Base-by-base conservation (phyloP, 176 grass and related monocot genomes). In the Eleusine coracana region DNA sequence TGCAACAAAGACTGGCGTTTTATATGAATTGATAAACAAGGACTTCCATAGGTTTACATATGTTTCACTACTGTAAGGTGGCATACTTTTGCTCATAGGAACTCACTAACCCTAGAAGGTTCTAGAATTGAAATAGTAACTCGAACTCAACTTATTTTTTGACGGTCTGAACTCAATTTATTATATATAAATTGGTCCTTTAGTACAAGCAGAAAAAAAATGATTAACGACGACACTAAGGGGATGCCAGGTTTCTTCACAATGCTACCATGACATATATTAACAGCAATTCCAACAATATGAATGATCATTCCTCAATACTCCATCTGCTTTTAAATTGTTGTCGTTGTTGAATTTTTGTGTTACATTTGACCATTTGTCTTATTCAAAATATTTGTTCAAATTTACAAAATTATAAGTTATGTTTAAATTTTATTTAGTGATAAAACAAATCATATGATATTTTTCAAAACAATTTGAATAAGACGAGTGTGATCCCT, bases 221-320 rank as follows among this genome's bases (percentile, higher is more conserved):
- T 27, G 11, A 77, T 51, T 9, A 16, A 46, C 74, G 10, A 28
- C 20, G 18, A 0, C 45, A 27, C 28, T 49, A 44, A 10, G 17
- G 20, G 28, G 10, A 59, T 76, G 41, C 3, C 9, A 50, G 20
- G 59, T 50, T 71, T 85, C 29, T 69, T 68, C 18, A 7, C 60
- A 20, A 76, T 70, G 18, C 36, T 49, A 71, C 5, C 37, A 73
- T 71, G n/a, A 77, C 64, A 87, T 82, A 16, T 25, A 76, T 21
- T 36, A 12, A 71, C 76, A 63, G 0, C 0, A 29, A 82, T 82
- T 16, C 8, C 18, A 71, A 70, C n/a, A 16, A 31, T 6, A 70
- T 1, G 6, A 21, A 68, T 50, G 3, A n/a, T 44, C 2, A 73
- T 44, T 58, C 37, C 4, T 31, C 15, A 52, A 67, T n/a, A 59